Percentiles rank a stretch among this genome's conserved stretches.
These are phyloP conservation scores for Fonsecaea monophora DNA, from an alignment of 2,329 filamentous ascomycete genomes.

Conservation along the genomic window DNA sequence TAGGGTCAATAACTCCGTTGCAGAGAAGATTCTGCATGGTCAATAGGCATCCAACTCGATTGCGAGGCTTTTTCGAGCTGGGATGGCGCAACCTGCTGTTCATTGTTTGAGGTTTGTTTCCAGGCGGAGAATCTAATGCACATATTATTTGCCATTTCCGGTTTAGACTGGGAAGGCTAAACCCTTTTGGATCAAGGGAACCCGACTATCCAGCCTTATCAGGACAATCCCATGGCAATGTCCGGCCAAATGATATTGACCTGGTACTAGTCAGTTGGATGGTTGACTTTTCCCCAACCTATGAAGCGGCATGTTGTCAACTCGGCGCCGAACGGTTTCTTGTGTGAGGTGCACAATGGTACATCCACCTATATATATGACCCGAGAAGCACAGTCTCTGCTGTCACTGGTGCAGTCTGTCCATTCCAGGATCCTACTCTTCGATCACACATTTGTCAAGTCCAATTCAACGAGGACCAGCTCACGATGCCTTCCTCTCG, in stretches of 20 bases:
- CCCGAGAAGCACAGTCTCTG: no score
- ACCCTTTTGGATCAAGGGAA: background rate
- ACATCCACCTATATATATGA: background rate
- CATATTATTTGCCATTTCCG: slow-evolving; percentile 11
- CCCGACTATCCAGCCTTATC: background rate
- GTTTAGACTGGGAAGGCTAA: background rate
- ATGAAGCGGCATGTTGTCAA: background rate
- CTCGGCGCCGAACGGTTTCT: slow-evolving; percentile 3
- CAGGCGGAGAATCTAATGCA: slow-evolving; percentile 5
- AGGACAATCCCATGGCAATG: background rate
- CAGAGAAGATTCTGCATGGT: background rate
- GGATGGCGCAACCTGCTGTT: background rate
- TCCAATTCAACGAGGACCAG: background rate
- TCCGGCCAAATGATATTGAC: background rate
- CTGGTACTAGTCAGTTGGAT: background rate
- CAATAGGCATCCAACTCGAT: background rate
- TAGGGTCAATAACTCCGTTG: background rate
- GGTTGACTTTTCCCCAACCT: background rate
- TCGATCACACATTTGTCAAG: background rate
- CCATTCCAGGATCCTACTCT: background rate
- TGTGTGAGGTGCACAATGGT: background rate
- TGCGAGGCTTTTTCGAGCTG: background rate
- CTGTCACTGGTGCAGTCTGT: background rate
- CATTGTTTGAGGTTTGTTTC: background rate
- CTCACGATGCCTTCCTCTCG: slow-evolving; percentile 38